phyloP scores from a whole-genome alignment of 495 filamentous ascomycete genomes.

The Penicillium flavigenum region DNA sequence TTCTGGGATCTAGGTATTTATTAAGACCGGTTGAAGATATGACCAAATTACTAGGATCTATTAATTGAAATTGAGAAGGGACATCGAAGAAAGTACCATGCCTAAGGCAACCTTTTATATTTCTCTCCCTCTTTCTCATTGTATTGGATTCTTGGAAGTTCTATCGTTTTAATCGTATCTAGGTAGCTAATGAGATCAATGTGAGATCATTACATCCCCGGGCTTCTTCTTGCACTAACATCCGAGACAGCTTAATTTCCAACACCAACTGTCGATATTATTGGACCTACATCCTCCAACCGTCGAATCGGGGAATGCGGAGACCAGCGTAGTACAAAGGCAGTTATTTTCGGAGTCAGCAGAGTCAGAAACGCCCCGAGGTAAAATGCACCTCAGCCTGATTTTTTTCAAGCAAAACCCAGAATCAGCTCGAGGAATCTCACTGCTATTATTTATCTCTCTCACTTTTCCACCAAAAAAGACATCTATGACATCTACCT shows the following conservation, averaged over 20 bases:
- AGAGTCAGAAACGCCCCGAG: slow-evolving; percentile 10
- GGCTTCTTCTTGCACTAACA: not conserved
- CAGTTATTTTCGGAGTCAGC: slow-evolving; percentile 6
- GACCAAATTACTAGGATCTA: not conserved
- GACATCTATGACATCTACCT: not conserved
- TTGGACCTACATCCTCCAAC: not conserved
- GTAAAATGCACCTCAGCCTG: slow-evolving; percentile 6
- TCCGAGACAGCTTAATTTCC: not conserved
- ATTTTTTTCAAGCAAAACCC: not conserved
- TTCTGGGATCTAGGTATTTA: not conserved
- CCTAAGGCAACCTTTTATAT: too few relatives aligned
- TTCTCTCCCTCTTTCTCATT: too few relatives aligned
- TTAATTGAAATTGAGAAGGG: not conserved
- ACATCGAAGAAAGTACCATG: not conserved
- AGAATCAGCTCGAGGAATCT: not conserved
- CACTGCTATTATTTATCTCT: not conserved
- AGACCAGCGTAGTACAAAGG: slow-evolving; percentile 16
- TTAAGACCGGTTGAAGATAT: not conserved
- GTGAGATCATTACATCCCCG: not conserved
- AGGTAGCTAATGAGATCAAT: not conserved
- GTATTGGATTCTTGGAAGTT: not conserved
- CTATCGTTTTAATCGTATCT: not conserved
- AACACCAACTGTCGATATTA: not conserved
- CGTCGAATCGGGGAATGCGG: slow-evolving; percentile 4
- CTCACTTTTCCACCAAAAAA: not conserved